Evolutionary conservation across 2,329 filamentous ascomycete species (phyloP), one percentile per base, ranked within the genome.

Genomic region (Neofusicoccum sp.): DNA sequence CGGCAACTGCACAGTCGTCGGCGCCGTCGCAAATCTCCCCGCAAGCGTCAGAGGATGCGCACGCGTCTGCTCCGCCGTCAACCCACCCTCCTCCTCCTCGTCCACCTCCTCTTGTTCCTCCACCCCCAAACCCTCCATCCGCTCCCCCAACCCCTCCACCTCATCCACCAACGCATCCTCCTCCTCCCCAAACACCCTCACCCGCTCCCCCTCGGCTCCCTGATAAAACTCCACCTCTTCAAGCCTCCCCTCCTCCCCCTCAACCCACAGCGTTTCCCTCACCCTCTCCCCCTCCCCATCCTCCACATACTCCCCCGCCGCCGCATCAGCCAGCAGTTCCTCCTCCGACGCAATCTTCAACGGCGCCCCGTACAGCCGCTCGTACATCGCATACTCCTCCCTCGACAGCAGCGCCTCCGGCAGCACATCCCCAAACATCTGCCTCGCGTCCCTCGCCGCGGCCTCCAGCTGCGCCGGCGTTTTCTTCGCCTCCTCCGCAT

Each of bases 281-380:
- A 73, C 69, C 69, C 80, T 81, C 68, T 76, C 78, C 80, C 79
- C 52, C 74, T 64, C 79, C 80, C 77, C 65, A 79, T 83, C 31
- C 77, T 73, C 66, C 36, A 69, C 71, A 56, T 71, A 69, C n/a
- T 11, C n/a, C n/a, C 73, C 67, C 11, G 16, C 49, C 44, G 76
- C 71, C 37, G 65, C 67, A 58, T 68, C 69, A 52, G 64, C 50
- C 59, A 60, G 43, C 8, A 69, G 54, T 12, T 67, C 63, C 65
- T 78, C 86, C 3, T 87, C 81, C 74, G 89, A 85, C 63, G 88
- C 87, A 45, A 87, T 83, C 65, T 91, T 73, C 1, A 76, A 62
- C 1, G 93, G 92, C 37, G 88, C 82, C 1, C 93, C 94, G 74
- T 95, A 97, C 14, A 96, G 78, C 66, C 92, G 84, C 71, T 90